Evolutionary conservation across 139 green algal species (phyloP).

Genomic region (Micractinium conductrix): DNA sequence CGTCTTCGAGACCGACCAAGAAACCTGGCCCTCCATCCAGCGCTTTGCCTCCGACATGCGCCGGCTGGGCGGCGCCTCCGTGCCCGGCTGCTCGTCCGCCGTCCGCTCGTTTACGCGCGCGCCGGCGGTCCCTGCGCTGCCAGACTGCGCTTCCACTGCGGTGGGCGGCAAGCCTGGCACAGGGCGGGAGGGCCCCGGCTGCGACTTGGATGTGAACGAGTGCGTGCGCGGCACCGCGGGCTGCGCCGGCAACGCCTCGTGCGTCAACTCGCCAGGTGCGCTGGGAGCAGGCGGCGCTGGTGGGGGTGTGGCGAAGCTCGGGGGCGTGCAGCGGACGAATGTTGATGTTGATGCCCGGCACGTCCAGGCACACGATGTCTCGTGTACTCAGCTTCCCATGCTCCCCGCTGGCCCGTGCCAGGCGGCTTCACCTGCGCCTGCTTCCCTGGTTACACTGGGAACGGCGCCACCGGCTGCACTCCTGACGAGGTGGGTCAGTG

Average conservation of each 20-base stretch:
- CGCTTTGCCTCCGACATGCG: constrained; percentile 32
- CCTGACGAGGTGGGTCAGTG: too few relatives aligned
- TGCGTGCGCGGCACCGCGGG: constrained; percentile 49
- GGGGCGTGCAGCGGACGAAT: too few relatives aligned
- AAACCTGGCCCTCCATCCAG: background rate
- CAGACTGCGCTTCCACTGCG: constrained; percentile 31
- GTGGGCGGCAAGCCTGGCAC: constrained; percentile 43
- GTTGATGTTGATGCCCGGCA: too few relatives aligned
- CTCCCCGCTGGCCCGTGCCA: too few relatives aligned
- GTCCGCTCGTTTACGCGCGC: background rate
- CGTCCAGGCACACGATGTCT: too few relatives aligned
- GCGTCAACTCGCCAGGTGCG: constrained; percentile 59
- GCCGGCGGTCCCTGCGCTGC: background rate
- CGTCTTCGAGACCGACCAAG: constrained; percentile 8
- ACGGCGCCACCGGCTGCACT: constrained; percentile 25
- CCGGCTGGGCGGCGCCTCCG: constrained; percentile 1
- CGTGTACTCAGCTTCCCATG: too few relatives aligned
- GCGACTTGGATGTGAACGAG: constrained; percentile 66
- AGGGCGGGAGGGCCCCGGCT: constrained; percentile 27
- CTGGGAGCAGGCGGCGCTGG: too few relatives aligned
- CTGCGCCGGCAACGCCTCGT: constrained; percentile 54
- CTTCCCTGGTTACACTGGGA: constrained; percentile 50
- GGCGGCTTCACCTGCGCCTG: constrained; percentile 60
- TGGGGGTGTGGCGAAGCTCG: too few relatives aligned
- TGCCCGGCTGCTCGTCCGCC: background rate